Percentiles rank a stretch among this genome's conserved stretches.
Conservation (phyloP, 2,329 filamentous ascomycete genomes). For the Fusarium tupiense region DNA sequence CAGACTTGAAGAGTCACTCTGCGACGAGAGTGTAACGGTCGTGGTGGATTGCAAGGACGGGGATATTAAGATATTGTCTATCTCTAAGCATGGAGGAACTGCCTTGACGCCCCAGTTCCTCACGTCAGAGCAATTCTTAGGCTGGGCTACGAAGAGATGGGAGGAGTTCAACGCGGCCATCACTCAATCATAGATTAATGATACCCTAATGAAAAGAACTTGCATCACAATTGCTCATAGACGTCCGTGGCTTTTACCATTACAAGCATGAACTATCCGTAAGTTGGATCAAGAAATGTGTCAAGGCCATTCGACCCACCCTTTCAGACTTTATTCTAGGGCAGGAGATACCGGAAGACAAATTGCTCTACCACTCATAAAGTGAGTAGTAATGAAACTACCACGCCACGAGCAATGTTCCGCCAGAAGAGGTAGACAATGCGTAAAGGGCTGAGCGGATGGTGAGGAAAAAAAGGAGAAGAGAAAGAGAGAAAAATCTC, state of each 20-base stretch:
- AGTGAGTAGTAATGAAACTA: slow-evolving; percentile 63
- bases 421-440: slow-evolving; percentile 43
- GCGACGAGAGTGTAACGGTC: slow-evolving; percentile 83
- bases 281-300: slow-evolving; percentile 59
- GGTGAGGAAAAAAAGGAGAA: slow-evolving; percentile 36
- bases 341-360: slow-evolving; percentile 87
- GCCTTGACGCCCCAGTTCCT: slow-evolving; percentile 70
- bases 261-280: background rate
- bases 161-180: slow-evolving; percentile 49
- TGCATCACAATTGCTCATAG: background rate
- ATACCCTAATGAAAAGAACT: slow-evolving; percentile 38
- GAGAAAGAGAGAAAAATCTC: slow-evolving; percentile 43
- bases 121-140: slow-evolving; percentile 69
- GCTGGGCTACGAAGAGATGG: slow-evolving; percentile 50
- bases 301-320: slow-evolving; percentile 83
- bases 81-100: slow-evolving; percentile 87
- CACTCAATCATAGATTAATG: slow-evolving; percentile 42
- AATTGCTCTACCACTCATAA: slow-evolving; percentile 70
- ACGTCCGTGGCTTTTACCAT: background rate
- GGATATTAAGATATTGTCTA: slow-evolving; percentile 68
- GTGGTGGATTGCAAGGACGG: slow-evolving; percentile 74
- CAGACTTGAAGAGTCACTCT: slow-evolving; percentile 86
- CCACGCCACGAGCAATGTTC: slow-evolving; percentile 47
- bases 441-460: slow-evolving; percentile 46
- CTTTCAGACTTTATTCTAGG: slow-evolving; percentile 81